Evolutionary conservation across 345 rosid genomes (phyloP).

Genomic region (Anacardium occidentale): DNA sequence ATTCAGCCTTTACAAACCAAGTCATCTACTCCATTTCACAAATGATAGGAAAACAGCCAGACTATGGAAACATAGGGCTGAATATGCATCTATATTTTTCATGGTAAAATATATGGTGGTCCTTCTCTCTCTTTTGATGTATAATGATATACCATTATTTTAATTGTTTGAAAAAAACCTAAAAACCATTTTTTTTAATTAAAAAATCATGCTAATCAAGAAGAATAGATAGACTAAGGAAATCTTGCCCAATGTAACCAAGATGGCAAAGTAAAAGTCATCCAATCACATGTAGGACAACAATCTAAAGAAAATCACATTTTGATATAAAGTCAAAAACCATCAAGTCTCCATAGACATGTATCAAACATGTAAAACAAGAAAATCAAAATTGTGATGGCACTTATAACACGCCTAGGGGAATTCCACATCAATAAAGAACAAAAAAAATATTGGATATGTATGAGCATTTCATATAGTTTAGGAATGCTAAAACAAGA

Average conservation of each 20-base stretch:
- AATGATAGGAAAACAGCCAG: neutral
- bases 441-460: too few species aligned
- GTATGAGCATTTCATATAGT: too few species aligned
- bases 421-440: too few species aligned
- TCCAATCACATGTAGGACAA: conserved; percentile 14
- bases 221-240: neutral
- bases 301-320: neutral
- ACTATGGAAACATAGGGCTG: neutral
- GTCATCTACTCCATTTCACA: neutral
- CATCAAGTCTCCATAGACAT: neutral
- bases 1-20: neutral
- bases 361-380: neutral
- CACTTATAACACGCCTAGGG: too few species aligned
- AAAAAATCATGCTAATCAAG: too few species aligned
- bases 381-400: neutral
- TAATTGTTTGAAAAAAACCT: too few species aligned
- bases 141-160: too few species aligned
- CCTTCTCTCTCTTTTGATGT: neutral
- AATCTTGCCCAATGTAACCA: conserved; percentile 1
- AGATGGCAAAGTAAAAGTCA: conserved; percentile 5
- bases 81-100: neutral
- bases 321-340: neutral
- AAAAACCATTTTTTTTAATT: too few species aligned
- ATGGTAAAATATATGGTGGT: neutral
- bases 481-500: too few species aligned